phyloP scores from a whole-genome alignment of 805 yeast genomes.

The Sporopachydermia quercuum region DNA sequence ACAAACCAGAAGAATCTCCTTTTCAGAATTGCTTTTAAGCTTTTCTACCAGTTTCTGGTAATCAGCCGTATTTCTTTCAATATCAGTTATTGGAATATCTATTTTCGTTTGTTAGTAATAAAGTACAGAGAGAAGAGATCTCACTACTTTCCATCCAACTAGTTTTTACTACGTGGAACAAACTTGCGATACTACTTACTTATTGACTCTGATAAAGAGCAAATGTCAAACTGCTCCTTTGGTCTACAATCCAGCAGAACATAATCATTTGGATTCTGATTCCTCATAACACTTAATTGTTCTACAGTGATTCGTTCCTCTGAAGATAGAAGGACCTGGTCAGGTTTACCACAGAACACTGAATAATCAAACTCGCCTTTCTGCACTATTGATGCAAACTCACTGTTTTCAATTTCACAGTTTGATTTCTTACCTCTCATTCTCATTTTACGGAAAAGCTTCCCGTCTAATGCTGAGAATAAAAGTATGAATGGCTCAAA shows the following conservation, averaged over 20 bases:
- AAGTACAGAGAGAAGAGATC: too few relatives aligned
- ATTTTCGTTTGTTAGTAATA: neutral
- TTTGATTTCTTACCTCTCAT: constrained; percentile 52
- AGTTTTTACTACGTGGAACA: too few relatives aligned
- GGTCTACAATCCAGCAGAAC: constrained; percentile 70
- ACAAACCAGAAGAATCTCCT: constrained; percentile 50
- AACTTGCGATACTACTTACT: constrained; percentile 17
- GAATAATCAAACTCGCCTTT: constrained; percentile 41
- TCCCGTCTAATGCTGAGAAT: constrained; percentile 49
- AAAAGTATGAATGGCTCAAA: constrained; percentile 58
- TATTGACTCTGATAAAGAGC: constrained; percentile 39
- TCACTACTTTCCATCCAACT: neutral
- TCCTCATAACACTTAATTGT: constrained; percentile 16
- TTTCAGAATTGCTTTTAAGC: constrained; percentile 7
- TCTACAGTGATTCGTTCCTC: constrained; percentile 33
- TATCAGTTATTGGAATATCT: constrained; percentile 41
- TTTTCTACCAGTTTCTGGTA: constrained; percentile 11
- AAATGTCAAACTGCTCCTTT: constrained; percentile 54
- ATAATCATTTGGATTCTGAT: constrained; percentile 10
- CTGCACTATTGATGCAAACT: neutral
- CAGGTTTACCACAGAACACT: constrained; percentile 55
- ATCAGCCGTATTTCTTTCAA: constrained; percentile 19
- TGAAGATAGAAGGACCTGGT: constrained; percentile 26
- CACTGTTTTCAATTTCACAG: constrained; percentile 34
- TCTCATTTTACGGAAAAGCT: constrained; percentile 43